Evolutionary conservation across 148 eudicot genomes (phyloP).

Genomic region (Rheum nobile): DNA sequence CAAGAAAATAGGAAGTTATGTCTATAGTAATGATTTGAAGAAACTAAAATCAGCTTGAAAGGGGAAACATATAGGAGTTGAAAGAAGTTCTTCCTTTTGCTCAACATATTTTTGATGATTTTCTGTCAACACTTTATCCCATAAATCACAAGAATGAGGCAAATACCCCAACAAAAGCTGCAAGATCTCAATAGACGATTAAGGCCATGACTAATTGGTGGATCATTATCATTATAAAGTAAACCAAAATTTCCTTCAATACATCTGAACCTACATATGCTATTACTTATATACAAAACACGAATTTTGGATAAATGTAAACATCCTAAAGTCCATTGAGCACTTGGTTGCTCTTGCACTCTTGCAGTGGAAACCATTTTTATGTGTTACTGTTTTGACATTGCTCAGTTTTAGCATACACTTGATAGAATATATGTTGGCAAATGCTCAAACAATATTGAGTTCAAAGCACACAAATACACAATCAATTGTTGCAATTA

Average conservation of each 20-base stretch:
- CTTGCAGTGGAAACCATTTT: neutral
- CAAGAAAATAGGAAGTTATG: neutral
- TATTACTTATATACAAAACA: neutral
- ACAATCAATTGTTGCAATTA: neutral
- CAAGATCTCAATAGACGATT: neutral
- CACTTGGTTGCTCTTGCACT: neutral
- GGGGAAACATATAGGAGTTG: slow-evolving; percentile 37
- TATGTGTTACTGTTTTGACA: neutral
- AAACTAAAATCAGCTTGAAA: neutral
- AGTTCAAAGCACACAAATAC: neutral
- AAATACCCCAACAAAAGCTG: slow-evolving; percentile 65
- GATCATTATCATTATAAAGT: neutral
- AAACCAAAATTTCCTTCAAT: neutral
- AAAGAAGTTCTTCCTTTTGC: slow-evolving; percentile 49
- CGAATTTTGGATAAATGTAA: no score
- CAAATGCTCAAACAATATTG: neutral
- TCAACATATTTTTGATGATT: slow-evolving; percentile 33
- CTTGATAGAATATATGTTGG: neutral
- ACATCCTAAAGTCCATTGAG: neutral
- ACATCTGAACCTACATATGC: neutral
- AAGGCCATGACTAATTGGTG: neutral
- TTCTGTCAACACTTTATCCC: slow-evolving; percentile 43
- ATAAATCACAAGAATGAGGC: slow-evolving; percentile 35
- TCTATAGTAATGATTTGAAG: neutral
- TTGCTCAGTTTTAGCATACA: neutral